phyloP scores from a whole-genome alignment of 2,329 filamentous ascomycete genomes.

The Neurospora sp. region DNA sequence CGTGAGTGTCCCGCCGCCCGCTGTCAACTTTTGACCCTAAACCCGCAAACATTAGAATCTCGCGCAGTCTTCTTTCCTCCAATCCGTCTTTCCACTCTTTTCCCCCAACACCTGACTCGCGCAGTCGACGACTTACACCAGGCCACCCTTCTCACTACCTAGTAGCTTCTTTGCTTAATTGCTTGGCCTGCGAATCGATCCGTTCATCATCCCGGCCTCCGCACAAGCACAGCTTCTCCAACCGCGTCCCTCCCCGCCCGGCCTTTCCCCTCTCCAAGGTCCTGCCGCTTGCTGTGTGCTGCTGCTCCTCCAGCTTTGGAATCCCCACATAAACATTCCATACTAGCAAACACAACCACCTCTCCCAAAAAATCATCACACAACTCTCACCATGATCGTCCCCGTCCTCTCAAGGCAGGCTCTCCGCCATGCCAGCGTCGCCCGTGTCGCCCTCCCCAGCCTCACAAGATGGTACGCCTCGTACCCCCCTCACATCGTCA shows the following conservation, averaged over 20 bases:
- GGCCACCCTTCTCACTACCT: not conserved
- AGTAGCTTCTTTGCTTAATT: not conserved
- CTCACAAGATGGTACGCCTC: slow-evolving; percentile 63
- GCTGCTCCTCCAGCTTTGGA: not conserved
- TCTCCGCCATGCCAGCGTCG: slow-evolving; percentile 40
- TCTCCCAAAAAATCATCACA: not conserved
- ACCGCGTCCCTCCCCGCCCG: not conserved
- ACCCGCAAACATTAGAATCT: not conserved
- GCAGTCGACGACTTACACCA: not conserved
- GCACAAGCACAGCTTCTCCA: not conserved
- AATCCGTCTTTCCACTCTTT: slow-evolving; percentile 3
- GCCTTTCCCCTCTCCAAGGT: not conserved
- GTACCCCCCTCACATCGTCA: slow-evolving; percentile 86
- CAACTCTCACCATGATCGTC: slow-evolving; percentile 43
- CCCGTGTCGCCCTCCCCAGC: slow-evolving; percentile 41
- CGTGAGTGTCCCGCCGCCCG: not conserved
- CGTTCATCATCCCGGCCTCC: not conserved
- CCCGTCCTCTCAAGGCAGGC: slow-evolving; percentile 53
- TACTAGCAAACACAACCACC: not conserved
- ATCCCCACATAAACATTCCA: not conserved
- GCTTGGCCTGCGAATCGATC: not conserved
- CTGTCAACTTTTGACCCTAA: not conserved
- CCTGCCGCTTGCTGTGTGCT: not conserved
- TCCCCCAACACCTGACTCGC: slow-evolving; percentile 4
- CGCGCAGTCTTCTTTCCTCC: not conserved